Base-by-base conservation (phyloP, 306 rosid genomes). In the Rosa chinensis region DNA sequence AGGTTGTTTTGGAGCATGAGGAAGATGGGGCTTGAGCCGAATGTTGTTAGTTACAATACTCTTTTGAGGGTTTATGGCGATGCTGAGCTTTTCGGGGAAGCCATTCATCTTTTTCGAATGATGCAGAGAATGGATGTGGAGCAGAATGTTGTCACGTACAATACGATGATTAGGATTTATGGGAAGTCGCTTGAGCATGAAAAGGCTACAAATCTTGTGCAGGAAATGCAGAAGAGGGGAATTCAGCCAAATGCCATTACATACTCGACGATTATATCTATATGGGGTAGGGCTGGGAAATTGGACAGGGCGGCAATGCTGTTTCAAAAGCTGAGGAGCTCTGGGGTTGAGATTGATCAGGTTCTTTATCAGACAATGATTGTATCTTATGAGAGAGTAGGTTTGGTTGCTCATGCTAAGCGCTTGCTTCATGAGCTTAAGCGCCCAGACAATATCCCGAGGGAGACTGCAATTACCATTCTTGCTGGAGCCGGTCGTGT, bases 231-330 rank as follows among this genome's bases (percentile, higher is more conserved):
- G 85, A 86, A 77, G 66, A 86, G 88, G 73, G 98, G 94, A 72
- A 83, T 95, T 76, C 92, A 89, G 72, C 98, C 98, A 16, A 89
- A 95, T 88, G 94, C 97, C 48, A 89, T 92, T 72, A 95, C 99
- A 3, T 92, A 95, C 78, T 95, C 98, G 0, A 95, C 99, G 6
- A 88, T 95, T 56, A 94, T 94, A 74, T 91, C 97, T 74, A 92
- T 94, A 49, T 94, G 97, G 97, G 99, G 86, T 18, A 92, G 86
- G 85, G 99, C 99, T 0, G 97, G 99, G 83, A 92, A 95, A 66
- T 79, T 92, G 85, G 96, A 90, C 55, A 77, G 98, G 75, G 97
- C 98, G 0, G 96, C 97, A 49, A 83, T 90, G 88, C 79, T 95
- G 85, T 95, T 95, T 84, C 96, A 92, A 37, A 95, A 95, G 87